Conservation (phyloP, 768 basidiomycete genomes). For the Boletus bicolor region DNA sequence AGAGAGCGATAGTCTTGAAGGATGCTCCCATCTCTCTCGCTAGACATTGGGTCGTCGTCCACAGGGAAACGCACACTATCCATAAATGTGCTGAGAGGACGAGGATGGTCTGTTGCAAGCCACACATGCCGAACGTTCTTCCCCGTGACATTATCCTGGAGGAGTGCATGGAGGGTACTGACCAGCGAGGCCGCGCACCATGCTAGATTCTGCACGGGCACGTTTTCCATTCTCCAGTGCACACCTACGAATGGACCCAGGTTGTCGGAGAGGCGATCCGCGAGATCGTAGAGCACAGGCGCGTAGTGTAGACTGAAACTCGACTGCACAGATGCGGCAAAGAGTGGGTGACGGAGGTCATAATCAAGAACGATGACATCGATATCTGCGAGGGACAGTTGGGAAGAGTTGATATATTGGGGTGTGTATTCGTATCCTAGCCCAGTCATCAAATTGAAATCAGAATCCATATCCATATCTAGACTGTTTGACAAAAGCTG, state of each 20-base stretch:
- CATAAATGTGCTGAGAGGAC: neutral
- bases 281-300: slow-evolving; percentile 39
- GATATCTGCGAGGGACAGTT: slow-evolving; percentile 25
- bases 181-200: slow-evolving; percentile 52
- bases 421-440: slow-evolving; percentile 11
- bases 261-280: slow-evolving; percentile 34
- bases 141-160: slow-evolving; percentile 30
- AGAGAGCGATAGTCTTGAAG: neutral
- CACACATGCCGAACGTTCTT: slow-evolving; percentile 41
- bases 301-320: slow-evolving; percentile 41
- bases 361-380: slow-evolving; percentile 54
- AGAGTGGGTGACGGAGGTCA: slow-evolving; percentile 47
- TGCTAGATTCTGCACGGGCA: slow-evolving; percentile 38
- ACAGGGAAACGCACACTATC: slow-evolving; percentile 15
- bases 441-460: slow-evolving; percentile 11
- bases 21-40: neutral
- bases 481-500: slow-evolving; percentile 16
- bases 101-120: slow-evolving; percentile 56
- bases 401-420: slow-evolving; percentile 14
- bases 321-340: slow-evolving; percentile 18
- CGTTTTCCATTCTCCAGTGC: slow-evolving; percentile 58
- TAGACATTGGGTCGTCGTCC: neutral
- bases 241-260: slow-evolving; percentile 44
- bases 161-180: slow-evolving; percentile 37
- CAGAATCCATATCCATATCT: neutral